These are phyloP conservation scores for Melanopsichium pennsylvanicum DNA, from an alignment of 1,284 basidiomycete genomes.

Conservation along the genomic window DNA sequence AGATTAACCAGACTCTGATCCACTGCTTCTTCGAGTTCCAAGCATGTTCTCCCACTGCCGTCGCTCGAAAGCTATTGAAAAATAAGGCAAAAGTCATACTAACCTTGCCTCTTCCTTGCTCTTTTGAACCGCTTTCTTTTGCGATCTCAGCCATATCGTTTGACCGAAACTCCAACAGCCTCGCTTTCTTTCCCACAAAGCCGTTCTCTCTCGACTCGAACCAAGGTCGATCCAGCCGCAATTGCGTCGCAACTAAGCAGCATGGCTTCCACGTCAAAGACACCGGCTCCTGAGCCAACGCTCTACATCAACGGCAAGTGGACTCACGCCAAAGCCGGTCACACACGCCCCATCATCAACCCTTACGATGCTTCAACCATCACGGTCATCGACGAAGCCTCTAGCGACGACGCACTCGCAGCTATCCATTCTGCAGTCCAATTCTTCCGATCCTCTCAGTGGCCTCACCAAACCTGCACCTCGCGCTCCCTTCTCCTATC, in stretches of 20 bases:
- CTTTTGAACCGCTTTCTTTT: not conserved
- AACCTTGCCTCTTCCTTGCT: no score
- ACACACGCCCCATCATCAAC: constrained; percentile 59
- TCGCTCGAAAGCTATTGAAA: no score
- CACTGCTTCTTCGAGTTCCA: no score
- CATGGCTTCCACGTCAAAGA: constrained; percentile 43
- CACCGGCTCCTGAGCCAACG: constrained; percentile 54
- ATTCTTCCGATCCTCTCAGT: constrained; percentile 56
- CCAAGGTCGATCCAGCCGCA: constrained; percentile 22
- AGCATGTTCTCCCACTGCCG: no score
- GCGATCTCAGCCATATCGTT: constrained; percentile 2
- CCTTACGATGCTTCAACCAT: constrained; percentile 56
- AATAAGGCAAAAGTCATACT: no score
- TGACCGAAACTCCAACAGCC: not conserved
- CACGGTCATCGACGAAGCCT: constrained; percentile 59
- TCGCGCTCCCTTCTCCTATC: constrained; percentile 47
- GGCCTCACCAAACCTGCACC: constrained; percentile 48
- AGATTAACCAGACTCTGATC: constrained; percentile 55
- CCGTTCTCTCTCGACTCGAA: not conserved
- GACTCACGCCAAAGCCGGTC: constrained; percentile 48
- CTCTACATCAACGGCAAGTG: constrained; percentile 64
- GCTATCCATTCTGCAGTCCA: constrained; percentile 51
- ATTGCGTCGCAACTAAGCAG: constrained; percentile 43
- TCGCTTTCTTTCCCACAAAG: not conserved
- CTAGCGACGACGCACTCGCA: constrained; percentile 51